Evolutionary conservation across 768 basidiomycete genomes (phyloP).

Genomic region (Myochromella boudieri): DNA sequence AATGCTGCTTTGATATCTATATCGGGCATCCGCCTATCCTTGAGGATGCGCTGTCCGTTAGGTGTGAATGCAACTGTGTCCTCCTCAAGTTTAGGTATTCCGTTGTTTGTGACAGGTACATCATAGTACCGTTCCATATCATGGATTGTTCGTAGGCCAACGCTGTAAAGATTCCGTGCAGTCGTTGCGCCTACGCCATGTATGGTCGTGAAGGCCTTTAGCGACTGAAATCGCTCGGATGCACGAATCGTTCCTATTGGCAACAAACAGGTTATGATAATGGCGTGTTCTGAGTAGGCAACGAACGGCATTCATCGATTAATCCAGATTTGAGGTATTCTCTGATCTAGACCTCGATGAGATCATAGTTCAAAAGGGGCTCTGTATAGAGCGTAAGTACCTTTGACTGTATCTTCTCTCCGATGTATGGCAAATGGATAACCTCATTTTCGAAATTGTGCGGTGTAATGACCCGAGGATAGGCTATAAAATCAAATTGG

Average conservation of each 20-base stretch:
- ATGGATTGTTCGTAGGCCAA: conserved; percentile 64
- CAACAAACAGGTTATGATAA: not conserved
- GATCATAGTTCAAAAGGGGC: not conserved
- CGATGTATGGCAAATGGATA: conserved; percentile 44
- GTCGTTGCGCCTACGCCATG: conserved; percentile 77
- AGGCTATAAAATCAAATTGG: conserved; percentile 35
- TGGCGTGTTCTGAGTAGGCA: conserved; percentile 1
- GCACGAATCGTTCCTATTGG: conserved; percentile 44
- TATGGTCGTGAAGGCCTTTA: conserved; percentile 59
- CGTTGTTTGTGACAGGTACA: conserved; percentile 26
- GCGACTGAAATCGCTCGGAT: conserved; percentile 53
- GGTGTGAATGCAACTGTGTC: conserved; percentile 30
- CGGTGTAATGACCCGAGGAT: conserved; percentile 41
- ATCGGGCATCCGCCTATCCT: conserved; percentile 22
- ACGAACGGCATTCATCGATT: conserved; percentile 61
- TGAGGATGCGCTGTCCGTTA: conserved; percentile 24
- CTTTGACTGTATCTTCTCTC: conserved; percentile 52
- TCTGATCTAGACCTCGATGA: conserved; percentile 43
- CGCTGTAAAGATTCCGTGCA: conserved; percentile 62
- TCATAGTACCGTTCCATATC: conserved; percentile 72
- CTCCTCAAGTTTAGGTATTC: not conserved
- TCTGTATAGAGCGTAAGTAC: conserved; percentile 23
- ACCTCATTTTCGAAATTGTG: conserved; percentile 38
- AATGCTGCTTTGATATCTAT: conserved; percentile 59
- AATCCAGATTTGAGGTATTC: conserved; percentile 57